A percentile compares a stretch with the other conserved stretches of the same genome.
Evolutionary conservation across 805 yeast genomes (phyloP).

Genomic region (Nakazawaea ambrosiae): DNA sequence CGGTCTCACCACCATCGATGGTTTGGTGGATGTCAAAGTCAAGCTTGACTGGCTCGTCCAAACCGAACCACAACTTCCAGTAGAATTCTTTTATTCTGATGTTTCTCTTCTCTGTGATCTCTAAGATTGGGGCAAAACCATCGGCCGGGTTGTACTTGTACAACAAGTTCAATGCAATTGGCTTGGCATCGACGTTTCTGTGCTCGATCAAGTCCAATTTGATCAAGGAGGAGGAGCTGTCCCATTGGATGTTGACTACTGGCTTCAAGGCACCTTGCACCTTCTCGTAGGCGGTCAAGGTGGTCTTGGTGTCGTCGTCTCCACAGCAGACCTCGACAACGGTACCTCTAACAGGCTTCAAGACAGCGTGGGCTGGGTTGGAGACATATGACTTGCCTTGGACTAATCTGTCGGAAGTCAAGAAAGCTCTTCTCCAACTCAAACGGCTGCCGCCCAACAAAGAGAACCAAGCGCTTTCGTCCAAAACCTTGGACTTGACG

Average conservation of each 20-base stretch:
- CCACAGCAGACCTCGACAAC: conserved; percentile 54
- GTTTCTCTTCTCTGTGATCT: conserved; percentile 86
- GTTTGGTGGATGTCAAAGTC: conserved; percentile 65
- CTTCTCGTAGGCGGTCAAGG: conserved; percentile 59
- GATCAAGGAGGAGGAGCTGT: conserved; percentile 46
- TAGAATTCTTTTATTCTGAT: conserved; percentile 90
- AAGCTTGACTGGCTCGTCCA: conserved; percentile 49
- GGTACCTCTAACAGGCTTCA: conserved; percentile 62
- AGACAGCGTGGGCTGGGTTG: conserved; percentile 75
- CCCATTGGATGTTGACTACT: conserved; percentile 58
- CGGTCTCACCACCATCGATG: conserved; percentile 62
- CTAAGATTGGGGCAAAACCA: conserved; percentile 95
- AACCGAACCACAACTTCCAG: conserved; percentile 96
- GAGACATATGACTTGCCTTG: conserved; percentile 76
- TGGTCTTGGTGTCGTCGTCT: conserved; percentile 45
- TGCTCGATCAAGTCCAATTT: conserved; percentile 74
- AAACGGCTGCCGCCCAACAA: conserved; percentile 71
- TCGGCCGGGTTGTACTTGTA: conserved; percentile 76
- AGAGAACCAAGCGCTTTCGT: conserved; percentile 59
- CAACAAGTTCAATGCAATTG: conserved; percentile 70
- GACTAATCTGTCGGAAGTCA: conserved; percentile 70
- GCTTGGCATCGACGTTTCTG: conserved; percentile 71
- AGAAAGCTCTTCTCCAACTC: conserved; percentile 89
- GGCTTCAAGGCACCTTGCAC: conserved; percentile 64
- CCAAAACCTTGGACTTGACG: conserved; percentile 28